Evolutionary conservation across 805 yeast species (phyloP).

Genomic region (Candida sithepensis): DNA sequence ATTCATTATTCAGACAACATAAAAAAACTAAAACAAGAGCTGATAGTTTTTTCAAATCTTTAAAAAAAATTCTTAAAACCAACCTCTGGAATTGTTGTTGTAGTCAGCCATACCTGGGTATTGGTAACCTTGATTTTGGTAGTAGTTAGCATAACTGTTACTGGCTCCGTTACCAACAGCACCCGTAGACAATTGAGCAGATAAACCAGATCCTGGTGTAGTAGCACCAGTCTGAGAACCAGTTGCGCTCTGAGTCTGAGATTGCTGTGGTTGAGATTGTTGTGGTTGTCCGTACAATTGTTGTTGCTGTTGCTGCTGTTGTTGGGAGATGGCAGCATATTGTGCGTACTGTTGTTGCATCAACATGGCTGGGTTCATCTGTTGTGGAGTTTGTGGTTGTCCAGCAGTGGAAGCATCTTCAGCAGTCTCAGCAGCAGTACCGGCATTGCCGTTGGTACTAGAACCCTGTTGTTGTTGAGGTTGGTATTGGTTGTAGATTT

Average conservation of each 20-base stretch:
- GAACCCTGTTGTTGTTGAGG: constrained; percentile 15
- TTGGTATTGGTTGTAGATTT: constrained; percentile 28
- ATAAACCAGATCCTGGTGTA: constrained; percentile 13
- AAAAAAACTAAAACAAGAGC: background rate
- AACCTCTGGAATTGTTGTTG: constrained; percentile 22
- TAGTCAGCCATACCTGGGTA: constrained; percentile 20
- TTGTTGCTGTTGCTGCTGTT: constrained; percentile 12
- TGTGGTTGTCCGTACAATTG: constrained; percentile 1
- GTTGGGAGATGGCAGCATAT: constrained; percentile 17
- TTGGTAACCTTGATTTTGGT: constrained; percentile 22
- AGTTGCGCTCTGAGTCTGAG: constrained; percentile 10
- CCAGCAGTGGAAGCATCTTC: background rate
- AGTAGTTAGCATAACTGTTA: constrained; percentile 20
- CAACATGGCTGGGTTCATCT: constrained; percentile 20
- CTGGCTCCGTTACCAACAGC: constrained; percentile 8
- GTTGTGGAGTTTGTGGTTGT: constrained; percentile 10
- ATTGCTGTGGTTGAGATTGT: constrained; percentile 9
- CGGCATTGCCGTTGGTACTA: constrained; percentile 5
- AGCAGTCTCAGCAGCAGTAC: constrained; percentile 12
- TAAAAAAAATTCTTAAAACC: constrained; percentile 18
- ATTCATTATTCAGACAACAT: background rate
- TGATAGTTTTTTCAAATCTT: background rate
- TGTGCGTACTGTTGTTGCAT: constrained; percentile 25
- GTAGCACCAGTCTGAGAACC: constrained; percentile 10
- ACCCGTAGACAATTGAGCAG: constrained; percentile 7